Evolutionary conservation across 345 rosid species (phyloP).

Genomic region (Sonneratia alba): DNA sequence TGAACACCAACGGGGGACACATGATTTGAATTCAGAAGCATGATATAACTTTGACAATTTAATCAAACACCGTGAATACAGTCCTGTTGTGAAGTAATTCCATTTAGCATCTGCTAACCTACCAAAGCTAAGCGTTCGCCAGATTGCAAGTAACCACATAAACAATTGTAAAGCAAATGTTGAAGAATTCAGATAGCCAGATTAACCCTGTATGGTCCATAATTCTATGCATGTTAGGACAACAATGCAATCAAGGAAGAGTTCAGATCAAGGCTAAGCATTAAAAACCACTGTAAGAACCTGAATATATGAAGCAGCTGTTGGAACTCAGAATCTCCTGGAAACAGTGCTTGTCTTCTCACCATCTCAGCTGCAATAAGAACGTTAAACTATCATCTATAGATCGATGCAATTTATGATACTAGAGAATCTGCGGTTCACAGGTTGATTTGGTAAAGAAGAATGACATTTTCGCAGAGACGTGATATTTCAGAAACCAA

Average conservation of each 20-base stretch:
- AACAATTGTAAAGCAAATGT: neutral
- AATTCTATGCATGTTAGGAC: neutral
- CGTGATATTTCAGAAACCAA: neutral
- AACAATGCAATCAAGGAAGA: neutral
- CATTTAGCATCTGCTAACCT: neutral
- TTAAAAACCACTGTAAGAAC: constrained; percentile 15
- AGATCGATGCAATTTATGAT: neutral
- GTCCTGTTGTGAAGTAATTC: neutral
- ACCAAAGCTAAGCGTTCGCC: neutral
- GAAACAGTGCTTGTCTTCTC: constrained; percentile 84
- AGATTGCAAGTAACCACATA: neutral
- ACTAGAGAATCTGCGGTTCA: neutral
- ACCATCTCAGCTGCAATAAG: constrained; percentile 62
- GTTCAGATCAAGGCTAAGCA: neutral
- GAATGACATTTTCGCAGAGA: neutral
- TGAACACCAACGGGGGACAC: neutral
- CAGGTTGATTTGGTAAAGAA: neutral
- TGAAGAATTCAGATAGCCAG: neutral
- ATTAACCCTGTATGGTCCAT: neutral
- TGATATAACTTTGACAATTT: neutral
- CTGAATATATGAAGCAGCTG: constrained; percentile 92
- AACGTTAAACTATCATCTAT: neutral
- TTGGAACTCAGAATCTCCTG: constrained; percentile 90
- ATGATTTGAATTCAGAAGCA: neutral
- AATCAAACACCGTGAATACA: neutral